These are phyloP conservation scores for Draba incana DNA, from an alignment of 345 rosid genomes.

Conservation along the genomic window DNA sequence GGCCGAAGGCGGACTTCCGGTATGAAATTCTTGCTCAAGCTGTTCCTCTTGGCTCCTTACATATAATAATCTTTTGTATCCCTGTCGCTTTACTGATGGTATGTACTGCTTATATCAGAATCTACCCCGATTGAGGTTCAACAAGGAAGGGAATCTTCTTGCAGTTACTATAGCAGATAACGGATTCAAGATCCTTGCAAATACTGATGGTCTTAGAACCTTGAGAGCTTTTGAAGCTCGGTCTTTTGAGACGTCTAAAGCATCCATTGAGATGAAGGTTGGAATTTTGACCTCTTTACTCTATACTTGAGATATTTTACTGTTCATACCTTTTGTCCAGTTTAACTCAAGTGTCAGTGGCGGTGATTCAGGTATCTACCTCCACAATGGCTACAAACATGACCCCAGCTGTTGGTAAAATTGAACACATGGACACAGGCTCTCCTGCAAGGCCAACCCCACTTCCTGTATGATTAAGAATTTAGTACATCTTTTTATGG, in stretches of 20 bases:
- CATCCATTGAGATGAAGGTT: constrained; percentile 42
- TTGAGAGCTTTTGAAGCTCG: constrained; percentile 54
- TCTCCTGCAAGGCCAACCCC: constrained; percentile 52
- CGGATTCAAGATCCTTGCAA: constrained; percentile 66
- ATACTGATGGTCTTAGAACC: constrained; percentile 58
- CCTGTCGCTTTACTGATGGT: constrained; percentile 29
- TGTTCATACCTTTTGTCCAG: constrained; percentile 1
- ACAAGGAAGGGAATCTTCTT: constrained; percentile 71
- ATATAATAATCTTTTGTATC: not conserved
- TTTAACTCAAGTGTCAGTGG: constrained; percentile 23
- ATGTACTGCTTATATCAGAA: constrained; percentile 39
- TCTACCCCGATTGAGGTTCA: constrained; percentile 69
- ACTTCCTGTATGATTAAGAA: constrained; percentile 43
- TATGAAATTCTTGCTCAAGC: constrained; percentile 37
- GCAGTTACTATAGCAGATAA: constrained; percentile 67
- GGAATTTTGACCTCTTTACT: not conserved
- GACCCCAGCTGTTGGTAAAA: constrained; percentile 52
- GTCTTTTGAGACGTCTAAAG: constrained; percentile 55
- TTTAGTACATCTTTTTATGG: not conserved
- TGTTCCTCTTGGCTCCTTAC: constrained; percentile 6
- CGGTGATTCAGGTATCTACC: constrained; percentile 45
- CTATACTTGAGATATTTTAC: not conserved
- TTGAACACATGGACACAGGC: constrained; percentile 51
- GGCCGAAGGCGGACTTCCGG: constrained; percentile 76
- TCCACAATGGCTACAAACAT: constrained; percentile 48